These are phyloP conservation scores for Aspergillus sclerotialis DNA, from an alignment of 2,329 filamentous ascomycete species.

Conservation along the genomic window DNA sequence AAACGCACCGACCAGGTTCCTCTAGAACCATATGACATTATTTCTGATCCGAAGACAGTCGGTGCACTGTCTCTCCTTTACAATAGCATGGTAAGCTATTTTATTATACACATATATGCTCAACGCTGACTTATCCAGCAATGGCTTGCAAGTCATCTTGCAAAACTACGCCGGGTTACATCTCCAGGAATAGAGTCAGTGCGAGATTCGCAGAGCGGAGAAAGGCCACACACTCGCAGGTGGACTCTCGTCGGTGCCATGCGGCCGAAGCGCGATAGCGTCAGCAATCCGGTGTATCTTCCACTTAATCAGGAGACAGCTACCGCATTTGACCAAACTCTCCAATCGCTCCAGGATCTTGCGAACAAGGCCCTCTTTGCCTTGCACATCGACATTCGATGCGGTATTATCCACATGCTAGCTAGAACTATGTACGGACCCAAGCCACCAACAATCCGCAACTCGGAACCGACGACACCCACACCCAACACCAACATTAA, in stretches of 20 bases:
- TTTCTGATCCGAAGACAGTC: conserved; percentile 81
- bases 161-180: conserved; percentile 75
- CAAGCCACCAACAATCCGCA: conserved; percentile 33
- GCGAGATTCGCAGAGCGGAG: conserved; percentile 36
- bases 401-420: conserved; percentile 76
- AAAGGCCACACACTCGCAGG: conserved; percentile 54
- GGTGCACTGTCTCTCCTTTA: conserved; percentile 80
- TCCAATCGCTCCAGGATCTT: conserved; percentile 75
- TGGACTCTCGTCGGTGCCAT: conserved; percentile 76
- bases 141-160: conserved; percentile 82
- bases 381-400: conserved; percentile 81
- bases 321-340: conserved; percentile 78
- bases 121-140: conserved; percentile 42
- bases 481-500: conserved; percentile 67
- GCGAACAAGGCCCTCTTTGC: conserved; percentile 73
- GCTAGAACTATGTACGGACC: conserved; percentile 54
- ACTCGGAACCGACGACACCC: conserved; percentile 39
- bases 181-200: conserved; percentile 54
- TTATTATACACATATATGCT: background rate
- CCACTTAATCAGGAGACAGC: conserved; percentile 83
- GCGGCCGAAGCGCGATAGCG: conserved; percentile 46
- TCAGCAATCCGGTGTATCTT: conserved; percentile 64
- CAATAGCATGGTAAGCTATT: conserved; percentile 67
- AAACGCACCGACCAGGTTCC: conserved; percentile 50
- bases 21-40: conserved; percentile 72